Percentiles rank a stretch among this genome's conserved stretches.
Evolutionary conservation across 352 stramenopile species (phyloP).

Genomic region (Globisporangium radiosum): DNA sequence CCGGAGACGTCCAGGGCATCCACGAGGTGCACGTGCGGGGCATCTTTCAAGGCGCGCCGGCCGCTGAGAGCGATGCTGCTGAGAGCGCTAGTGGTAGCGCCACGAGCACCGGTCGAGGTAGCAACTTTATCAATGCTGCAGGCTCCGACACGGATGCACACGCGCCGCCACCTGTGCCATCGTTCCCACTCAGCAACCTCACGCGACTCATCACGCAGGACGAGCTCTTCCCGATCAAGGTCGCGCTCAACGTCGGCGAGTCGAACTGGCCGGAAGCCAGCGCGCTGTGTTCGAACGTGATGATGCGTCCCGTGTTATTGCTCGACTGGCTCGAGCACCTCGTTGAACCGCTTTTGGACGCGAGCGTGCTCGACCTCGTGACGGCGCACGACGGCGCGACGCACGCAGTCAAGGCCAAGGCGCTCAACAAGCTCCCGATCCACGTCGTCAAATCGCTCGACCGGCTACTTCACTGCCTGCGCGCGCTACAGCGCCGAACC

Average conservation of each 20-base stretch:
- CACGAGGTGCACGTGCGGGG: constrained; percentile 7
- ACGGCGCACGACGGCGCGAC: constrained; percentile 11
- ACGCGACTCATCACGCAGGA: constrained; percentile 19
- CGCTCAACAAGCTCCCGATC: constrained; percentile 49
- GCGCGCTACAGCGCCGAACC: constrained; percentile 10
- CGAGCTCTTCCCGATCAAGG: constrained; percentile 62
- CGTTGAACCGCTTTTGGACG: constrained; percentile 38
- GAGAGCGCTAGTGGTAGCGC: constrained; percentile 1
- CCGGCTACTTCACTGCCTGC: constrained; percentile 44
- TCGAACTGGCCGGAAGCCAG: constrained; percentile 51
- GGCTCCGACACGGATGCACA: neutral
- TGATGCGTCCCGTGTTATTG: constrained; percentile 39
- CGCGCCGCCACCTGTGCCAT: constrained; percentile 7
- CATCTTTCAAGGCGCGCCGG: neutral
- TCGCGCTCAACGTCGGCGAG: constrained; percentile 70
- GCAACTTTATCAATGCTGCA: constrained; percentile 1
- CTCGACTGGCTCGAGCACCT: constrained; percentile 82
- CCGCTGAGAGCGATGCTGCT: neutral
- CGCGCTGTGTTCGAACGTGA: constrained; percentile 14
- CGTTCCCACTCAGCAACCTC: constrained; percentile 7
- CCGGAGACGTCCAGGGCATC: constrained; percentile 13
- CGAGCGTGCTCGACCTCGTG: constrained; percentile 26
- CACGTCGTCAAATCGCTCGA: constrained; percentile 52
- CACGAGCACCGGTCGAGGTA: neutral
- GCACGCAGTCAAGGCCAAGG: constrained; percentile 23